A percentile compares a stretch with the other conserved stretches of the same genome.
These are phyloP conservation scores for Oenanthe javanica DNA, from an alignment of 140 eudicot genomes.

Conservation along the genomic window DNA sequence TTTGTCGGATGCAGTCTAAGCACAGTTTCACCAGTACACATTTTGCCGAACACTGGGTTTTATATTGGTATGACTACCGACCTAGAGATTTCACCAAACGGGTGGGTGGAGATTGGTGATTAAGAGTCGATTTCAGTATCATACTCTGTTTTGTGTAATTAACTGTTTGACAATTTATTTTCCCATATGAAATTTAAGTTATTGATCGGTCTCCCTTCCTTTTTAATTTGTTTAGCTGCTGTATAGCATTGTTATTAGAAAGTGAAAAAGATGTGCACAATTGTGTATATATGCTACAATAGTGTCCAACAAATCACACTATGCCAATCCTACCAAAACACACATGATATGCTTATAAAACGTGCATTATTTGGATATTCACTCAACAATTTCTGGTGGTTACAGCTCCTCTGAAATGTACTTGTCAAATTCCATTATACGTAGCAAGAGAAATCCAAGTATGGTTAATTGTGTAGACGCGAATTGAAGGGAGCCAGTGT, in stretches of 20 bases:
- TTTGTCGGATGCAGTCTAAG: neutral
- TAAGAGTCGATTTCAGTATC: neutral
- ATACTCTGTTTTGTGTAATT: neutral
- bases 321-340: neutral
- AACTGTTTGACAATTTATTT: neutral
- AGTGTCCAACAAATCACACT: neutral
- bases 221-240: neutral
- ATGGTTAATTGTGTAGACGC: no score
- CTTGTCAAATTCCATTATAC: no score
- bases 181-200: neutral
- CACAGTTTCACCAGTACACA: neutral
- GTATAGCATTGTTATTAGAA: neutral
- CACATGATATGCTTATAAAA: neutral
- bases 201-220: neutral
- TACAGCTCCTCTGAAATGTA: no score
- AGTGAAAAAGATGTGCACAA: neutral
- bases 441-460: neutral
- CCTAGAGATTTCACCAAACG: neutral
- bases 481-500: neutral
- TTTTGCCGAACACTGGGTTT: neutral
- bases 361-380: neutral
- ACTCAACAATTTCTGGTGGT: no score
- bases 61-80: neutral
- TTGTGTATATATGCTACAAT: neutral
- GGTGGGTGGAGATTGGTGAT: neutral